Base-by-base conservation (phyloP, 805 yeast species). In the Cyberlindnera mississippiensis region DNA sequence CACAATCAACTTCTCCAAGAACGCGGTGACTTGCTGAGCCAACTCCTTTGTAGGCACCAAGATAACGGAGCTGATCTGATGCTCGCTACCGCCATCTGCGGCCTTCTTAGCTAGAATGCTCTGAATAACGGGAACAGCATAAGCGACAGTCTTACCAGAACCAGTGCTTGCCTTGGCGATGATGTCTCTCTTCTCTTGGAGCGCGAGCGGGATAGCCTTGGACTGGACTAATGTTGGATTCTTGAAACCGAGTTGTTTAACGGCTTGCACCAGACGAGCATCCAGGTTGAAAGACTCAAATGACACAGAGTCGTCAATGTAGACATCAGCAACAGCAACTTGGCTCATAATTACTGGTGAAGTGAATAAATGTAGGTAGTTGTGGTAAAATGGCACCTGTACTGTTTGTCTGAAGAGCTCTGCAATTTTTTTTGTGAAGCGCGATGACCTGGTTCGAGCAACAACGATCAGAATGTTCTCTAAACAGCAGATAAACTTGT, bases 111-210 rank as follows among this genome's bases (percentile, higher is more conserved):
- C 66, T 45, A 91, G 67, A 31, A 93, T 75, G 31, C 80, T 74
- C 61, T 93, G 95, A 31, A 93, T 62, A 14, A 93, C 82, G 6
- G 99, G 99, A 37, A 91, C 75, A 49, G 83, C 66, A 60, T 91
- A 91, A 2, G 97, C 95, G 10, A 87, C 85, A 0, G 98, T 91
- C 63, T 91, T 91, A 50, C 98, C 98, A 8, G 96, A 85, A 4
- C 99, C 99, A 0, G 99, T 91, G 19, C 87, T 80, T 6, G 98
- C 96, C 59, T 85, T 82, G 29, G 97, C 97, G 35, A 91, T 83
- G 49, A 91, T 84, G 61, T 91, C 97, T 67, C 89, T 82, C 59
- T 83, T 85, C 52, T 91, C 93, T 50, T 87, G 85, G 40, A 93
- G 66, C 1, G 99, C 96, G 37, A 93, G 67, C 33, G 95, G 96